Base-by-base conservation (phyloP, 306 rosid genomes). In the Notholithocarpus densiflorus region DNA sequence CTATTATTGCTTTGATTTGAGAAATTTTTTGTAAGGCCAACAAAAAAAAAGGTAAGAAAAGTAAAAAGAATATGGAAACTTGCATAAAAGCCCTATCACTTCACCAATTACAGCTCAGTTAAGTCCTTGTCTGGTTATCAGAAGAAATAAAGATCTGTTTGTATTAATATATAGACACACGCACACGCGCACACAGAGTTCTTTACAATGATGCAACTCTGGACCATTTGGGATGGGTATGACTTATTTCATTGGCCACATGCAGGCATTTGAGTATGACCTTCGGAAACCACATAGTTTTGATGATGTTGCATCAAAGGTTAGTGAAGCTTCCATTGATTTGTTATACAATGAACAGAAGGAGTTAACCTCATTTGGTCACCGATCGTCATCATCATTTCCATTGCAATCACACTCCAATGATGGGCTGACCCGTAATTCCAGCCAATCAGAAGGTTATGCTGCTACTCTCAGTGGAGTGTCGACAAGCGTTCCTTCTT, bases 261-360 rank as follows among this genome's bases (percentile, higher is more conserved):
- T 81, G 86, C 90, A 96, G 98, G 93, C 86, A 54, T 84, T 86
- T 79, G 98, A 82, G 74, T 90, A 87, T 83, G 82, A 73, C 74
- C 80, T 85, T 54, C 91, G 65, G 53, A 84, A 80, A 68, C 81
- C 71, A 77, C 71, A 61, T 24, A 61, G 78, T 34, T 40, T 68
- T 13, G 84, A 56, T 77, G 91, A 77, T 56, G 75, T 76, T 64
- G 81, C 85, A 60, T 61, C 84, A 72, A 87, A 85, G 53, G 82
- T 75, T 77, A 88, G 80, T 66, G 92, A 88, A 77, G 78, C 81
- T 19, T 43, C 88, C 64, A 72, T 75, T 5, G 87, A 88, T 78
- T 77, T 74, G 13, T 56, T 83, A 12, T 76, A 88, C 70, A 74
- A 74, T 72, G 93, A 82, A 27, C 91, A 74, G 72, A 90, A 89